phyloP scores from a whole-genome alignment of 345 rosid genomes.

The Linum trigynum region DNA sequence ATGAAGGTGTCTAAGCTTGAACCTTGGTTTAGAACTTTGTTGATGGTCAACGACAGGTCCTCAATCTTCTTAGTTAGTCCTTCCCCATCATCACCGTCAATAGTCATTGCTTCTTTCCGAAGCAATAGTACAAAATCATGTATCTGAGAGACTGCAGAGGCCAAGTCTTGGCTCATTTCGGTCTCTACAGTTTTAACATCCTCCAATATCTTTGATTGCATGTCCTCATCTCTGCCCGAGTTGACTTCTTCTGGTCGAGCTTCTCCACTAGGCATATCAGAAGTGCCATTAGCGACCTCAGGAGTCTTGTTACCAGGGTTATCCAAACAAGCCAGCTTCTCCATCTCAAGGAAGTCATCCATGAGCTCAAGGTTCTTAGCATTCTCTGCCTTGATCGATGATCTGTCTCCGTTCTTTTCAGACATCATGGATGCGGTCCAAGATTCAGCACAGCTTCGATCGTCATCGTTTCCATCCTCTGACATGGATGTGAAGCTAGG shows the following conservation, averaged over 20 bases:
- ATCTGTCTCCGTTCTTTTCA: constrained; percentile 32
- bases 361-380: constrained; percentile 62
- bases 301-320: constrained; percentile 23
- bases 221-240: constrained; percentile 37
- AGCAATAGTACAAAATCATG: constrained; percentile 59
- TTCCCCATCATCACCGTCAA: constrained; percentile 35
- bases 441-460: constrained; percentile 66
- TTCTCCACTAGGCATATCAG: neutral
- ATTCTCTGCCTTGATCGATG: constrained; percentile 41
- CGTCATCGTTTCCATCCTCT: constrained; percentile 87
- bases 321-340: constrained; percentile 67
- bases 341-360: constrained; percentile 99
- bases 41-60: constrained; percentile 49
- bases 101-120: constrained; percentile 55
- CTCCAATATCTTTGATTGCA: constrained; percentile 46
- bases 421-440: constrained; percentile 46
- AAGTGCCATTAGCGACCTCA: constrained; percentile 27
- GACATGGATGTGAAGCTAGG: constrained; percentile 81
- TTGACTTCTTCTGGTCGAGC: too few species aligned
- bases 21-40: constrained; percentile 34
- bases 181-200: constrained; percentile 40
- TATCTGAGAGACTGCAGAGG: constrained; percentile 53
- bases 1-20: constrained; percentile 42
- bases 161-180: constrained; percentile 40
- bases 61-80: constrained; percentile 44